Base-by-base conservation (phyloP, 2,329 filamentous ascomycete species). In the Trichoderma koningiopsis region DNA sequence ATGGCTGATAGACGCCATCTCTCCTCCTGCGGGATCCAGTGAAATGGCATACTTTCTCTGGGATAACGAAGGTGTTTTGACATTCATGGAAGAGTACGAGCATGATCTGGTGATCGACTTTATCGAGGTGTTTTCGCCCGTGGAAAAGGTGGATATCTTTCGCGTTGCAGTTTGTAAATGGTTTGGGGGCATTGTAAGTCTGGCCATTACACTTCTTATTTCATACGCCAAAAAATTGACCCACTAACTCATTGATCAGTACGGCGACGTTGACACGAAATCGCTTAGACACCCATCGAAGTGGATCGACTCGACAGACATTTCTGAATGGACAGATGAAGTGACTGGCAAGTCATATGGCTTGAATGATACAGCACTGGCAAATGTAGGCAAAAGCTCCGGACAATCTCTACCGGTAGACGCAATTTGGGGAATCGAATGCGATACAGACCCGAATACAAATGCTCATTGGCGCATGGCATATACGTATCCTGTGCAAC, bases 1-100 rank as follows among this genome's bases (percentile, higher is more conserved):
- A 52, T 75, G 74, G 74, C 70, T 75, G 47, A 47, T 19, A 4
- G 69, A 69, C 43, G 52, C 71, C 24, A 58, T 72, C 13, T 49
- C 69, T 24, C 37, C 68, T 13, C 59, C 68, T 29, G 55, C 70
- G 6, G 66, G 58, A 16, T 53, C 27, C 27, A 55, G 31, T n/a
- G 64, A 70, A 22, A 75, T 74, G 73, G 73, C 74, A 5, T 75
- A 75, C 43, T 73, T 75, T 40, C 72, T 74, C 60, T 75, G 74
- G 74, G 66, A 70, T 7, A 72, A 75, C n/a, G 64, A 70, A 1
- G 74, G 74, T 6, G 71, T 74, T 27, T 33, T 65, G n/a, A 59
- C 61, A 58, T 60, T 75, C 19, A 69, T 74, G 11, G 66, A 71
- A 5, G 70, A 71, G 14, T 70, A 68, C 22, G 72, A 74, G 56